Percentiles rank a stretch among this genome's conserved stretches.
These are phyloP conservation scores for Rhynchospora tenuis DNA, from an alignment of 176 grass and related monocot species.

Conservation along the genomic window DNA sequence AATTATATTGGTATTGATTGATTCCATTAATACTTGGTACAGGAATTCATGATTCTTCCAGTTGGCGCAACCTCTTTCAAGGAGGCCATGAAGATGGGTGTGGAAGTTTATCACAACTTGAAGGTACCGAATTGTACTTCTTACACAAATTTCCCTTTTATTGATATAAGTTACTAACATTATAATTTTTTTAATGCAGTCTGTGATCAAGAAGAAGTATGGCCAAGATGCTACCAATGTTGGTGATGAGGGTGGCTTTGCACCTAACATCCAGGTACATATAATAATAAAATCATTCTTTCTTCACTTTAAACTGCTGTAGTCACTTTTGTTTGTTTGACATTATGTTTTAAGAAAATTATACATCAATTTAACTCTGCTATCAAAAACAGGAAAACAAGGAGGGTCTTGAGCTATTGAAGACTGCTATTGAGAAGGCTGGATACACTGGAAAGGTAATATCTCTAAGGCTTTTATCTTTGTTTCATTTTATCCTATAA, in stretches of 20 bases:
- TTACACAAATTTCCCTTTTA: neutral
- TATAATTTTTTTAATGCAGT: constrained; percentile 29
- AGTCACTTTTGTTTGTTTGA: neutral
- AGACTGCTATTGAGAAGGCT: constrained; percentile 87
- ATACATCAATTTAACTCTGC: neutral
- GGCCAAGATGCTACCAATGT: constrained; percentile 97
- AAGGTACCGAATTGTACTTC: constrained; percentile 37
- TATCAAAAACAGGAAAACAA: constrained; percentile 70
- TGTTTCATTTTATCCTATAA: neutral
- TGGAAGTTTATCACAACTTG: constrained; percentile 91
- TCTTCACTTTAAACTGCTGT: neutral
- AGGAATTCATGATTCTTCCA: constrained; percentile 99
- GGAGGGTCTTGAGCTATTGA: constrained; percentile 89
- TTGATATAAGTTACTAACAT: neutral
- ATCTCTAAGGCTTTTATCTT: neutral
- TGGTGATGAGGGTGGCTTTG: constrained; percentile 95
- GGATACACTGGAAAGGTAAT: constrained; percentile 85
- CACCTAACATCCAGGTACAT: constrained; percentile 90
- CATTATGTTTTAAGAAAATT: neutral
- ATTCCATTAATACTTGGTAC: constrained; percentile 8
- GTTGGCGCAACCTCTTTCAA: constrained; percentile 87
- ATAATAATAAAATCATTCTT: neutral
- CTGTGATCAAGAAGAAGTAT: constrained; percentile 95
- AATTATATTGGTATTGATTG: constrained; percentile 9
- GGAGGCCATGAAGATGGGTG: constrained; percentile 96